Conservation (phyloP, 2,329 filamentous ascomycete genomes). For the Sporothrix inflata region DNA sequence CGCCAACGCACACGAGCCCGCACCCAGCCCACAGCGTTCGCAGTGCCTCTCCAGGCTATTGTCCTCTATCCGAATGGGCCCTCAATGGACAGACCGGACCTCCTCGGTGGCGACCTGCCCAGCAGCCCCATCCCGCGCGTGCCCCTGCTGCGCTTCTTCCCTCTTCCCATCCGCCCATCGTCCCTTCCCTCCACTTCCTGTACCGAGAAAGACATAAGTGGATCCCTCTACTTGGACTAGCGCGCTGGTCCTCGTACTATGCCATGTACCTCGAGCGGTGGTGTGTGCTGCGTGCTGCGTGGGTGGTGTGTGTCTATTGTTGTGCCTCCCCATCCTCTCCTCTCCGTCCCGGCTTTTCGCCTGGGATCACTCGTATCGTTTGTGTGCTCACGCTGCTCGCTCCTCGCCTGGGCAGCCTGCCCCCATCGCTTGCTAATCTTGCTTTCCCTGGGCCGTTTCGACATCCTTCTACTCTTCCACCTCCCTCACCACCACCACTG, state of each 20-base stretch:
- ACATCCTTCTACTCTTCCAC: constrained; percentile 6
- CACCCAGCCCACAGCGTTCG: not conserved
- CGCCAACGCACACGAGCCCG: not conserved
- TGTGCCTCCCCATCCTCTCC: constrained; percentile 25
- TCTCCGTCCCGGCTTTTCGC: constrained; percentile 15
- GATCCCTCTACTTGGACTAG: constrained; percentile 29
- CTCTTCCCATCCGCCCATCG: constrained; percentile 9
- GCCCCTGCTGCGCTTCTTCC: constrained; percentile 17
- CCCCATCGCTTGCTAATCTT: constrained; percentile 16
- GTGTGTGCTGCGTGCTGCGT: constrained; percentile 9
- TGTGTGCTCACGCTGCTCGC: not conserved
- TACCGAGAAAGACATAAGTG: constrained; percentile 29
- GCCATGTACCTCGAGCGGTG: constrained; percentile 1
- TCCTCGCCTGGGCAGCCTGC: not conserved
- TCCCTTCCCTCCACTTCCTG: constrained; percentile 22
- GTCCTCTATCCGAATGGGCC: not conserved
- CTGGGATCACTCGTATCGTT: constrained; percentile 20
- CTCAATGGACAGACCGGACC: not conserved
- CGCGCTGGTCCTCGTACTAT: constrained; percentile 17
- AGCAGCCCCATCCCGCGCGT: not conserved
- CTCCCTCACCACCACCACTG: not conserved
- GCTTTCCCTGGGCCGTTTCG: constrained; percentile 16
- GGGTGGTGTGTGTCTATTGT: constrained; percentile 17
- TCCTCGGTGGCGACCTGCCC: not conserved
- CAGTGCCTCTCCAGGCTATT: not conserved